Evolutionary conservation across 2,329 filamentous ascomycete genomes (phyloP).

Genomic region (Trichoderma arundinaceum): DNA sequence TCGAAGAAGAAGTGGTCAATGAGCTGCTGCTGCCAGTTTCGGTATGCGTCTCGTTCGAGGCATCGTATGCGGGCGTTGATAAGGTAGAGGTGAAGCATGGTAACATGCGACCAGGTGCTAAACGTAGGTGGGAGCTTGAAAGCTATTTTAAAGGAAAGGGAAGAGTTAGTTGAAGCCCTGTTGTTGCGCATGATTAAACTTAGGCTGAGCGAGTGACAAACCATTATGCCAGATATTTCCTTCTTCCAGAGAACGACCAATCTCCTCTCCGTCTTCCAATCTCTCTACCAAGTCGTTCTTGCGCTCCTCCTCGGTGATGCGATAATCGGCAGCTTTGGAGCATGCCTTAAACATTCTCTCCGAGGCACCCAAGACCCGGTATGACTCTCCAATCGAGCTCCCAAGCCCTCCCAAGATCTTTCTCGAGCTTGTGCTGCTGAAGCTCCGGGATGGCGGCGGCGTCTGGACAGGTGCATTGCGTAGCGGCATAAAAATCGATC

Average conservation of each 20-base stretch:
- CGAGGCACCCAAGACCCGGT: constrained; percentile 79
- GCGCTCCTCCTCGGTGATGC: constrained; percentile 69
- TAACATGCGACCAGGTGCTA: constrained; percentile 93
- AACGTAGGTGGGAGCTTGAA: constrained; percentile 85
- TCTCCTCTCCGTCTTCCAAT: constrained; percentile 78
- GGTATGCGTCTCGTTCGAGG: constrained; percentile 71
- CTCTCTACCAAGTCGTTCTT: constrained; percentile 71
- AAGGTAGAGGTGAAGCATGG: constrained; percentile 95
- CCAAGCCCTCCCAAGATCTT: constrained; percentile 45
- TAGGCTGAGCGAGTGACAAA: constrained; percentile 44
- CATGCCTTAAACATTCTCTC: constrained; percentile 80
- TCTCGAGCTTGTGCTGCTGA: constrained; percentile 46
- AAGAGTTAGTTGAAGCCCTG: neutral
- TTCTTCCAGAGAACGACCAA: constrained; percentile 59
- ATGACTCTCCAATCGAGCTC: constrained; percentile 53
- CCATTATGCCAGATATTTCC: constrained; percentile 73
- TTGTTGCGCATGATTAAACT: neutral
- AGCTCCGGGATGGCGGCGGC: constrained; percentile 39
- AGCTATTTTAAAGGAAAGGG: constrained; percentile 53
- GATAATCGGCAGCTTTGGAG: constrained; percentile 74
- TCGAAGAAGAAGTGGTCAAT: constrained; percentile 95
- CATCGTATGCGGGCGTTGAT: constrained; percentile 82
- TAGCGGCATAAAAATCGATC: constrained; percentile 35
- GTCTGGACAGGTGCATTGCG: constrained; percentile 25
- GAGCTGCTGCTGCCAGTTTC: constrained; percentile 85